phyloP scores from a whole-genome alignment of 2,329 filamentous ascomycete genomes.

The Fusarium bulbicola region DNA sequence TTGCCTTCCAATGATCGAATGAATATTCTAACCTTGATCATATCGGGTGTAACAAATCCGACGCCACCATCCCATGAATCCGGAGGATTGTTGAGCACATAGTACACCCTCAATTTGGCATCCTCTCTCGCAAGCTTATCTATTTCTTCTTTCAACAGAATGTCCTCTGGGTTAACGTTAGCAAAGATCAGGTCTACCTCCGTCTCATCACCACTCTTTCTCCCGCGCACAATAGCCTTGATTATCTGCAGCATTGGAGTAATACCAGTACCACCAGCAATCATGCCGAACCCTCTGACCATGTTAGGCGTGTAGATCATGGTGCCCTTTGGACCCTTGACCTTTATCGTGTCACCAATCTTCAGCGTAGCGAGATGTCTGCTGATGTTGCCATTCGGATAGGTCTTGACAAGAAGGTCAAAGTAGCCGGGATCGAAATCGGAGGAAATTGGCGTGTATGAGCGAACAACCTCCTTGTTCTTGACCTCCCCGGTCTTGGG shows the following conservation, averaged over 20 bases:
- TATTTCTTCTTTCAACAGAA: background rate
- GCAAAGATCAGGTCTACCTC: background rate
- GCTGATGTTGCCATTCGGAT: background rate
- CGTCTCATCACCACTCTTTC: background rate
- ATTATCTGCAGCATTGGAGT: background rate
- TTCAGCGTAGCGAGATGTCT: background rate
- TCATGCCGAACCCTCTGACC: background rate
- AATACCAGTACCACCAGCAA: background rate
- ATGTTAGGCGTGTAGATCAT: background rate
- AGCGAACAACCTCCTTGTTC: background rate
- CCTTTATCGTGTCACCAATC: background rate
- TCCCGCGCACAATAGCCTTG: background rate
- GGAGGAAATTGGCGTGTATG: background rate
- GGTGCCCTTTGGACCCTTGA: background rate
- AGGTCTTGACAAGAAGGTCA: background rate
- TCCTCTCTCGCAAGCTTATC: background rate
- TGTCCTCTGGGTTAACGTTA: background rate
- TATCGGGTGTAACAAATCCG: background rate
- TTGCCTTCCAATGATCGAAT: background rate
- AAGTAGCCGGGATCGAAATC: background rate
- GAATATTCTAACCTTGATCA: background rate
- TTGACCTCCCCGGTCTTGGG: background rate
- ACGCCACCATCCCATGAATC: background rate
- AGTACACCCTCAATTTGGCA: background rate
- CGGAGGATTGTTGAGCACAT: background rate